Conservation (phyloP, 2,329 filamentous ascomycete genomes). For the Neonectria hederae region DNA sequence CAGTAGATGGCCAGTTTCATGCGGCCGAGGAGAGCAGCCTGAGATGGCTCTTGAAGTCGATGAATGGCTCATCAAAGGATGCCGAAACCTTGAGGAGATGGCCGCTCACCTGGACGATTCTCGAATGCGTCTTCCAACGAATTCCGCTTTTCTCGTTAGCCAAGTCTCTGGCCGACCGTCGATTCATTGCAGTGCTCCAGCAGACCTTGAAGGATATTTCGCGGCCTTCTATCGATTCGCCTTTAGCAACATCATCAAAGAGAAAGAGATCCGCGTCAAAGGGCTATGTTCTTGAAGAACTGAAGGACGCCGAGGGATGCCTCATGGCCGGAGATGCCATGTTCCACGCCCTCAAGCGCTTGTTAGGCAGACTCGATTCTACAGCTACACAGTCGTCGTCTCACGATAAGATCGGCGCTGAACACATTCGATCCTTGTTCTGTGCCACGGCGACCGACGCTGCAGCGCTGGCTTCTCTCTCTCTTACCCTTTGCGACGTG, state of each 20-base stretch:
- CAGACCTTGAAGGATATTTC: constrained; percentile 70
- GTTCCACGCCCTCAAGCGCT: constrained; percentile 56
- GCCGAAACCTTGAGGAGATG: constrained; percentile 65
- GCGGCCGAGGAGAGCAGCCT: constrained; percentile 67
- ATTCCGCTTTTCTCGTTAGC: constrained; percentile 76
- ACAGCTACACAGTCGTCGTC: constrained; percentile 48
- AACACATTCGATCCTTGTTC: constrained; percentile 68
- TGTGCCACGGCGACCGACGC: constrained; percentile 59
- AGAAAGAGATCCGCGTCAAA: constrained; percentile 55
- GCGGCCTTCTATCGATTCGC: constrained; percentile 40
- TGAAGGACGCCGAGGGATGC: constrained; percentile 54
- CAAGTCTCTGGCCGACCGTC: constrained; percentile 74
- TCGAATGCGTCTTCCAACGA: constrained; percentile 68
- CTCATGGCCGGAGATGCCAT: constrained; percentile 59
- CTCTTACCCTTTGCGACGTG: constrained; percentile 57
- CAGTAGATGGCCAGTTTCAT: constrained; percentile 55
- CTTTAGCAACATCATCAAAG: constrained; percentile 48
- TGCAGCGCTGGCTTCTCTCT: constrained; percentile 55
- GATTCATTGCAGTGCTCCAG: constrained; percentile 73
- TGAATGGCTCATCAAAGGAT: constrained; percentile 58
- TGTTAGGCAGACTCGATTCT: constrained; percentile 57
- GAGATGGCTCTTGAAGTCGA: constrained; percentile 71
- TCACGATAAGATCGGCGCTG: constrained; percentile 62
- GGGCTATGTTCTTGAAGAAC: constrained; percentile 51
- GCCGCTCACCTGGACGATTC: constrained; percentile 68